Evolutionary conservation across 2,329 filamentous ascomycete genomes (phyloP).

Genomic region (Thelonectria blattea): DNA sequence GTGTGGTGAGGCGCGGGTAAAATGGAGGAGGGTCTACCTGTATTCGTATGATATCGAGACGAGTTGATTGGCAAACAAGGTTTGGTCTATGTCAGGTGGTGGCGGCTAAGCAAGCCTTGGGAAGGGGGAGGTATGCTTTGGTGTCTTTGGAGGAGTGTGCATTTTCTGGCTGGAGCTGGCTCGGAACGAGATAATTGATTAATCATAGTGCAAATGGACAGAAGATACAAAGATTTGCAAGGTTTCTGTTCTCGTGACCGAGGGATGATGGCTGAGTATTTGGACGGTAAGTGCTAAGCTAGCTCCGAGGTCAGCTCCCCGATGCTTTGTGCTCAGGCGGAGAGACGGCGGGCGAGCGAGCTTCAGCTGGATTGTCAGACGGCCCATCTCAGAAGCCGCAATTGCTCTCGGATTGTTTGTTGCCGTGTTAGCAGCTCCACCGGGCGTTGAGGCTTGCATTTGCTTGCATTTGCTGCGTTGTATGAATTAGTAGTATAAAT

Average conservation of each 20-base stretch:
- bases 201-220: slow-evolving; percentile 18
- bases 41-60: slow-evolving; percentile 13
- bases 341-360: background rate
- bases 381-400: background rate
- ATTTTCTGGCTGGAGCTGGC: background rate
- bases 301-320: background rate
- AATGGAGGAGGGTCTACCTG: slow-evolving; percentile 1
- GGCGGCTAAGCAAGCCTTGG: slow-evolving; percentile 14
- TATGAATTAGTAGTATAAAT: background rate
- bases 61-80: slow-evolving; percentile 19
- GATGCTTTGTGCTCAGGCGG: background rate
- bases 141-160: background rate
- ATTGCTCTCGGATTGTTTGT: background rate
- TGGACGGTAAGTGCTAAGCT: background rate
- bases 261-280: background rate
- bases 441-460: background rate
- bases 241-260: background rate
- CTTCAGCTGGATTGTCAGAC: background rate
- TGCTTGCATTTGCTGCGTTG: background rate
- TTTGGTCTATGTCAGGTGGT: slow-evolving; percentile 2
- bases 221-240: background rate
- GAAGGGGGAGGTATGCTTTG: slow-evolving; percentile 5
- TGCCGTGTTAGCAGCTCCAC: background rate
- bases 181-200: slow-evolving; percentile 10
- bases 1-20: slow-evolving; percentile 51